Percentiles rank a stretch among this genome's conserved stretches.
These are phyloP conservation scores for Escallonia herrerae DNA, from an alignment of 129 eudicot genomes.

Conservation along the genomic window DNA sequence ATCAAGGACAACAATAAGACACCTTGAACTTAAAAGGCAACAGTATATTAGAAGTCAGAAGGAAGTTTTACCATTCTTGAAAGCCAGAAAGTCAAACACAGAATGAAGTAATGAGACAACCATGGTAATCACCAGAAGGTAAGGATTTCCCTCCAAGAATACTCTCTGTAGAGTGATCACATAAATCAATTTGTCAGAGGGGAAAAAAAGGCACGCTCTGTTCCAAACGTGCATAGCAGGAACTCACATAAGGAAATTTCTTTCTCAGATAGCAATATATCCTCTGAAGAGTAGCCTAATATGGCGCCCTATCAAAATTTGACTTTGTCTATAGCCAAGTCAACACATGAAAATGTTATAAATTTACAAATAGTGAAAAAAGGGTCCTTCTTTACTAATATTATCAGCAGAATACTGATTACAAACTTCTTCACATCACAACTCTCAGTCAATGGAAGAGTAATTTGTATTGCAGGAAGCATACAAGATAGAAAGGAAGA, in stretches of 20 bases:
- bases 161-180: constrained; percentile 61
- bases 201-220: not conserved
- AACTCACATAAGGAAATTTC: too few relatives aligned
- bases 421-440: too few relatives aligned
- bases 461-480: too few relatives aligned
- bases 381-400: too few relatives aligned
- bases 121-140: constrained; percentile 84
- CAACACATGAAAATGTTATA: too few relatives aligned
- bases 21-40: not conserved
- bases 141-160: constrained; percentile 95
- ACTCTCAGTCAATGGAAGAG: too few relatives aligned
- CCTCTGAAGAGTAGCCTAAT: not conserved
- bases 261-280: not conserved
- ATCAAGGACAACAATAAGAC: not conserved
- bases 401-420: too few relatives aligned
- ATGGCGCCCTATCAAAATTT: too few relatives aligned
- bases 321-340: too few relatives aligned
- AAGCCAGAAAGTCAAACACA: constrained; percentile 90
- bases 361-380: too few relatives aligned
- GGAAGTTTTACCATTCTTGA: constrained; percentile 65
- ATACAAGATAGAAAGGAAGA: too few relatives aligned
- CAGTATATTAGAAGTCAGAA: not conserved
- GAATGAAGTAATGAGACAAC: constrained; percentile 85
- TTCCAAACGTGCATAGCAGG: too few relatives aligned
- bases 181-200: not conserved